Conservation (phyloP, 768 basidiomycete species). For the Suillus lakei region DNA sequence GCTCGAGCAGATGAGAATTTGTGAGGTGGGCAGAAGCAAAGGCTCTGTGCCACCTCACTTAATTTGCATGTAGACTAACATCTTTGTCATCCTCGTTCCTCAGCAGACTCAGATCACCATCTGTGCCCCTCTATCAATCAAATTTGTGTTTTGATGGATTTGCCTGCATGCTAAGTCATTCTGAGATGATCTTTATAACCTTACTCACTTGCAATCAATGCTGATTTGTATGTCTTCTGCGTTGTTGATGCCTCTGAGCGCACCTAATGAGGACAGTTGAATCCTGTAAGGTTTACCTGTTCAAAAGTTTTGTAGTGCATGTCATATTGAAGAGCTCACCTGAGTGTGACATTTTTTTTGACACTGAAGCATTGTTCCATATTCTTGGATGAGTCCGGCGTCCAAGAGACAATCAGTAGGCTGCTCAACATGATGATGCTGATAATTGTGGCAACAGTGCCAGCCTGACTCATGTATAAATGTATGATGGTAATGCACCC, state of each 20-base stretch:
- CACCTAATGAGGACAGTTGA: neutral
- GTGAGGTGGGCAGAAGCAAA: no score
- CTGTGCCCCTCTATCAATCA: neutral
- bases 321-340: neutral
- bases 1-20: no score
- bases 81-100: no score
- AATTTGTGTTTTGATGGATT: neutral
- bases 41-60: no score
- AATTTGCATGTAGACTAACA: no score
- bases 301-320: neutral
- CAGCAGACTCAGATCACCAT: neutral
- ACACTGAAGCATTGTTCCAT: neutral
- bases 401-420: no score
- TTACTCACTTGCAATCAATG: constrained; percentile 1
- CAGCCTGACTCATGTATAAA: neutral
- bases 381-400: neutral
- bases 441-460: neutral
- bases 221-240: neutral
- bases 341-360: neutral
- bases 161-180: neutral
- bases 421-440: neutral
- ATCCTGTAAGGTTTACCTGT: neutral
- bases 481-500: constrained; percentile 13
- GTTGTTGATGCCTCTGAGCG: neutral
- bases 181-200: neutral